Evolutionary conservation across 768 basidiomycete genomes (phyloP).

Genomic region (Panaeolus cyanescens): DNA sequence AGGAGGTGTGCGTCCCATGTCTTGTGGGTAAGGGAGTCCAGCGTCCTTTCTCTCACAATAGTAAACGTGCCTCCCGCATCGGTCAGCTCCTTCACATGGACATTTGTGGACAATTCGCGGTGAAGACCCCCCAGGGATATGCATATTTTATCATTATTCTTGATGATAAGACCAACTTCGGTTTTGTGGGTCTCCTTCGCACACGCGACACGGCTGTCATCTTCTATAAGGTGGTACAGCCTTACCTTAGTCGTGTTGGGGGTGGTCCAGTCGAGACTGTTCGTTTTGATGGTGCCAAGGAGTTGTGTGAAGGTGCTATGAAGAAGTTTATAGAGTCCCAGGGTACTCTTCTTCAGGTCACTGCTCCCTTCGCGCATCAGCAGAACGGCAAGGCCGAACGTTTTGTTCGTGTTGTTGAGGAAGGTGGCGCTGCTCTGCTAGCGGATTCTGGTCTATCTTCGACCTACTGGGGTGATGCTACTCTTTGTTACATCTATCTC

Average conservation of each 20-base stretch:
- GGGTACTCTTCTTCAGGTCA: too few relatives aligned
- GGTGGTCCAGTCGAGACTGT: constrained; percentile 8
- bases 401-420: constrained; percentile 27
- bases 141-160: constrained; percentile 18
- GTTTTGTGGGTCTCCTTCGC: too few relatives aligned
- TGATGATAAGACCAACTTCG: too few relatives aligned
- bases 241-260: too few relatives aligned
- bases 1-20: too few relatives aligned
- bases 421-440: constrained; percentile 21
- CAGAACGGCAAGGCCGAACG: constrained; percentile 33
- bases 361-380: too few relatives aligned
- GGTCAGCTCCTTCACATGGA: constrained; percentile 22
- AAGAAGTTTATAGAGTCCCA: too few relatives aligned
- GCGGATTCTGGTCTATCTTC: too few relatives aligned
- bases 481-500: constrained; percentile 18
- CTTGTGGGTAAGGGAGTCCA: constrained; percentile 13
- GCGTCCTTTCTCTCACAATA: constrained; percentile 5
- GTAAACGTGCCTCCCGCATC: constrained; percentile 4
- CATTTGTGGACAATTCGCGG: constrained; percentile 26
- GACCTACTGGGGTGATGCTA: constrained; percentile 25
- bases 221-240: too few relatives aligned
- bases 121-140: constrained; percentile 11
- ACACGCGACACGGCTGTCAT: too few relatives aligned
- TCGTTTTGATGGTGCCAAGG: constrained; percentile 16
- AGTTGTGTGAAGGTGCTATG: constrained; percentile 8